Evolutionary conservation across 306 rosid genomes (phyloP).

Genomic region (Sechiopsis laciniata): DNA sequence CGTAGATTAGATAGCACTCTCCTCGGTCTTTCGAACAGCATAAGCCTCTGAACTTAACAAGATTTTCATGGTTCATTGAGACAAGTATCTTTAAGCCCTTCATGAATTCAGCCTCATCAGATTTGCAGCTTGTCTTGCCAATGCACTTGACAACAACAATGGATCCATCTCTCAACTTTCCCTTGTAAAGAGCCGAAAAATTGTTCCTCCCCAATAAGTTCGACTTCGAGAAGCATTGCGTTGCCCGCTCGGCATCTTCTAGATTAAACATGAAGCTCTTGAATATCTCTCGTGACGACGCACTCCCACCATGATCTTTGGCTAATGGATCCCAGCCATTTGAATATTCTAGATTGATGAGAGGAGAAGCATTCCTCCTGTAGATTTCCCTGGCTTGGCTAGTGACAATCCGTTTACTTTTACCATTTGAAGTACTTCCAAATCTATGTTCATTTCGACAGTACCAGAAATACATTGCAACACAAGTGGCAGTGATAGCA

Average conservation of each 20-base stretch:
- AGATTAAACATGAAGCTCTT: conserved; percentile 43
- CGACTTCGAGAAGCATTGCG: conserved; percentile 43
- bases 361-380: conserved; percentile 36
- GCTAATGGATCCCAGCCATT: conserved; percentile 53
- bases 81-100: conserved; percentile 69
- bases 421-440: conserved; percentile 33
- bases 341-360: conserved; percentile 48
- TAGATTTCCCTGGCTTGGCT: conserved; percentile 35
- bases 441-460: conserved; percentile 37
- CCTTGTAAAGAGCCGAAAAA: conserved; percentile 52
- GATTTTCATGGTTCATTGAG: conserved; percentile 64
- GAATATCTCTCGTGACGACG: conserved; percentile 44
- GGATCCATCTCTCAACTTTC: conserved; percentile 68
- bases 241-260: conserved; percentile 48
- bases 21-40: conserved; percentile 79
- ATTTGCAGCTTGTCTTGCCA: conserved; percentile 70
- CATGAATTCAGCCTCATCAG: conserved; percentile 69
- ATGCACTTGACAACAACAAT: conserved; percentile 61
- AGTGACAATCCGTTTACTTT: conserved; percentile 34
- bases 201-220: conserved; percentile 56
- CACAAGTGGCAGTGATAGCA: conserved; percentile 30
- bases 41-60: conserved; percentile 78
- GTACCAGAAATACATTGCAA: conserved; percentile 33
- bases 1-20: conserved; percentile 71
- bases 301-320: conserved; percentile 32